phyloP scores from a whole-genome alignment of 805 yeast species.

The Priceomyces medius region DNA sequence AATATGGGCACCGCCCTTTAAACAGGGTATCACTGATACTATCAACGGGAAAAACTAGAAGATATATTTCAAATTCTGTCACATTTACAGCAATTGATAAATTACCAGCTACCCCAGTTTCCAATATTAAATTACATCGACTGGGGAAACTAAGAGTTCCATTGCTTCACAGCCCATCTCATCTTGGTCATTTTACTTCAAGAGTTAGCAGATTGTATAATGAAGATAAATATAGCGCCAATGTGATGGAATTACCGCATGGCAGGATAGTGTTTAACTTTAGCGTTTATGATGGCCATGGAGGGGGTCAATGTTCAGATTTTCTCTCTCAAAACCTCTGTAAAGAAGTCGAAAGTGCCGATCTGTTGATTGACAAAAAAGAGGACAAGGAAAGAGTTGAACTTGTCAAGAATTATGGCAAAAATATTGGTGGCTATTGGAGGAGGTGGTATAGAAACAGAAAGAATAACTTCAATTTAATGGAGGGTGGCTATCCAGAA shows the following conservation, averaged over 20 bases:
- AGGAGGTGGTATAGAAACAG: conserved; percentile 61
- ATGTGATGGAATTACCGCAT: conserved; percentile 44
- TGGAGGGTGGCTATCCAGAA: conserved; percentile 20
- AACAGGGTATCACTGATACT: neutral
- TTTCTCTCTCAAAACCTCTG: conserved; percentile 56
- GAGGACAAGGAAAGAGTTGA: conserved; percentile 33
- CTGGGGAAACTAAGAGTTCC: conserved; percentile 45
- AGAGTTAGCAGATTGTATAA: conserved; percentile 75
- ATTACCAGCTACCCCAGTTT: conserved; percentile 5
- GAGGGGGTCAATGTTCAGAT: conserved; percentile 73
- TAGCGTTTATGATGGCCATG: conserved; percentile 92
- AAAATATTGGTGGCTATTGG: conserved; percentile 83
- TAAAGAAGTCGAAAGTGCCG: conserved; percentile 48
- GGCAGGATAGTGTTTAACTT: conserved; percentile 51
- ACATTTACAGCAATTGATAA: conserved; percentile 29
- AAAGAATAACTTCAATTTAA: conserved; percentile 26
- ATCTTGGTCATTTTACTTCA: conserved; percentile 75
- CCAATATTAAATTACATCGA: neutral
- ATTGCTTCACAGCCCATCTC: conserved; percentile 62
- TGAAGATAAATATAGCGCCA: conserved; percentile 78
- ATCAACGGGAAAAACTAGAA: neutral
- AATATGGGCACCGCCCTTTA: neutral
- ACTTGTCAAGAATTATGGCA: conserved; percentile 54
- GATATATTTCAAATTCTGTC: conserved; percentile 19
- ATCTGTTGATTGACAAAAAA: conserved; percentile 18